Evolutionary conservation across 2,329 filamentous ascomycete species (phyloP).

Genomic region (Fusarium foetens): DNA sequence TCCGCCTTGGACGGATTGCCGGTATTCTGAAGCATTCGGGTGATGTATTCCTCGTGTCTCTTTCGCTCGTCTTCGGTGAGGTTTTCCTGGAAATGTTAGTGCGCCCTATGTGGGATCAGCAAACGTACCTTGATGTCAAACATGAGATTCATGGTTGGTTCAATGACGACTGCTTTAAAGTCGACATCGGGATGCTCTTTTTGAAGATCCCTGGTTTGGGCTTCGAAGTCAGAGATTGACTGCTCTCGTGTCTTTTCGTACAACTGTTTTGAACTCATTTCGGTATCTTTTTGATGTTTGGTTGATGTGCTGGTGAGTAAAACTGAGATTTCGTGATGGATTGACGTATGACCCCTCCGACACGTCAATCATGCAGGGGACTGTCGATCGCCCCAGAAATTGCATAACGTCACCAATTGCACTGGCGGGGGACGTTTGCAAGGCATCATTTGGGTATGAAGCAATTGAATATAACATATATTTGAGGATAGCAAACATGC

Average conservation of each 20-base stretch:
- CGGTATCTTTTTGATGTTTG: fast-evolving
- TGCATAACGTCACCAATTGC: conserved; percentile 5
- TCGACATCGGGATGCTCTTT: conserved; percentile 30
- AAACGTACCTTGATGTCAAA: conserved; percentile 29
- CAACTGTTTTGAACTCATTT: conserved; percentile 8
- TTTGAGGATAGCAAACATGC: not conserved
- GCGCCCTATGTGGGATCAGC: fast-evolving
- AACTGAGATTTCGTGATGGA: not conserved
- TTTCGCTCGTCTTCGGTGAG: conserved; percentile 6
- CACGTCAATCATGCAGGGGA: not conserved
- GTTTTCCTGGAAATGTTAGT: conserved; percentile 17
- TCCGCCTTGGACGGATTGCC: conserved; percentile 28
- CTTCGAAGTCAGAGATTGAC: conserved; percentile 32
- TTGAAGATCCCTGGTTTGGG: conserved; percentile 19
- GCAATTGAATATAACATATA: not conserved
- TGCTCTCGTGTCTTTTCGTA: conserved; percentile 26
- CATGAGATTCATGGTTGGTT: conserved; percentile 37
- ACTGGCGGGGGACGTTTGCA: not conserved
- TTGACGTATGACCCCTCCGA: not conserved
- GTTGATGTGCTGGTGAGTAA: not conserved
- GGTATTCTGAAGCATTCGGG: conserved; percentile 25
- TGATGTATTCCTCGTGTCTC: conserved; percentile 24
- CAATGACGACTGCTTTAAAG: conserved; percentile 27
- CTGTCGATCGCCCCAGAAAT: conserved; percentile 9
- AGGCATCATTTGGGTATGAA: not conserved